Conservation (phyloP, 176 grass and related monocot species). For the Triticum urartu region DNA sequence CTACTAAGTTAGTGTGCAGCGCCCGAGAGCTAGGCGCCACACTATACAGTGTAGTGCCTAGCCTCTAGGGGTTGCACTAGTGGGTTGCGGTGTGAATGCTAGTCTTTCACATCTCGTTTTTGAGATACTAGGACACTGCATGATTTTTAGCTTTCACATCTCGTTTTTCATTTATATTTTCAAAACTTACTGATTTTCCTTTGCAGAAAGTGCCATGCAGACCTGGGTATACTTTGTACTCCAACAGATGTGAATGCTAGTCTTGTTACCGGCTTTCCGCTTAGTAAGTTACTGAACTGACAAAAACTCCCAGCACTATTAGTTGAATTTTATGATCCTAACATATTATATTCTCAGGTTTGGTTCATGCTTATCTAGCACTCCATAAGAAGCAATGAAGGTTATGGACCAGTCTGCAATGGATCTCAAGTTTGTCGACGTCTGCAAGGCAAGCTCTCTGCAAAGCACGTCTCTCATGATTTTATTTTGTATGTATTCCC, state of each 20-base stretch:
- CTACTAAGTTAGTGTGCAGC: too few species aligned
- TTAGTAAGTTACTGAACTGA: neutral
- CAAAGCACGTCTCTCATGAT: neutral
- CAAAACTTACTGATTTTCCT: neutral
- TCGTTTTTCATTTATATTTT: neutral
- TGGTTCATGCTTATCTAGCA: too few species aligned
- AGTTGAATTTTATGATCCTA: neutral
- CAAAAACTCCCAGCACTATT: neutral
- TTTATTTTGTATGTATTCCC: neutral
- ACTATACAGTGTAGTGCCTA: too few species aligned
- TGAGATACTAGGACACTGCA: neutral
- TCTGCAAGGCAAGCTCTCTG: neutral
- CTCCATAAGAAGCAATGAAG: slow-evolving; percentile 20
- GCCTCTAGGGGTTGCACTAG: too few species aligned
- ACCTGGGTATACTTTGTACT: neutral
- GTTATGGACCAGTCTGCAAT: neutral
- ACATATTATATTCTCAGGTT: too few species aligned
- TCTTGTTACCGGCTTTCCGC: neutral
- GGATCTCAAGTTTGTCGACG: neutral
- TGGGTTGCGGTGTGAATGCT: too few species aligned
- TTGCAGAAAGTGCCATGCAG: neutral
- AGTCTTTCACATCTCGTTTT: neutral
- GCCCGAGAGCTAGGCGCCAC: too few species aligned
- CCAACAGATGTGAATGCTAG: neutral
- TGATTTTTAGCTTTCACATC: neutral